Conservation (phyloP, 164 flowering plant species). For the Vitis rotundifolia region DNA sequence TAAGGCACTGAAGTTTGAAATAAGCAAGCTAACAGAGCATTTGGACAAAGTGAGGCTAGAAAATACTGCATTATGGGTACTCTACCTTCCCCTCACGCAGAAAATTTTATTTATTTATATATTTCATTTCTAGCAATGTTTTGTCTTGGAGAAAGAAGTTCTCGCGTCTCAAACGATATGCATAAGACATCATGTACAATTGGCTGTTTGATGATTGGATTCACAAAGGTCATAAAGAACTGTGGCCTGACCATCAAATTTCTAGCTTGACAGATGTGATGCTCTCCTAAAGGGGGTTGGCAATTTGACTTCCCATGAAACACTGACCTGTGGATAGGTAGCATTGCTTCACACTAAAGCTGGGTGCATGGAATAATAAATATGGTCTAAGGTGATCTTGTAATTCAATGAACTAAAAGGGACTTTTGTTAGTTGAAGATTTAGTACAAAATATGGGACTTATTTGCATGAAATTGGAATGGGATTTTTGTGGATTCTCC, state of each 20-base stretch:
- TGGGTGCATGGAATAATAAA: not conserved
- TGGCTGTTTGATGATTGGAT: not conserved
- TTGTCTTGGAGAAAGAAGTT: not conserved
- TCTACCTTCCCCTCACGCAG: not conserved
- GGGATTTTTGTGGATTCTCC: too few species aligned
- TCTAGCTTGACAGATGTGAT: not conserved
- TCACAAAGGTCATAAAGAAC: not conserved
- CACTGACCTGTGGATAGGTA: not conserved
- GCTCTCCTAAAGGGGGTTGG: not conserved
- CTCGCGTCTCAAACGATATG: not conserved
- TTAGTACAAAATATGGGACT: too few species aligned
- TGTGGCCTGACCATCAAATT: not conserved
- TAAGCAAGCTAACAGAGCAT: conserved; percentile 17
- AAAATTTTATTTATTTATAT: not conserved
- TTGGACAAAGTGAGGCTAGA: conserved; percentile 22
- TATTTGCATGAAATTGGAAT: too few species aligned
- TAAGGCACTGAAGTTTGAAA: conserved; percentile 19
- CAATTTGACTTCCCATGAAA: not conserved
- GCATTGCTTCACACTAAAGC: not conserved
- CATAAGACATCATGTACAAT: not conserved
- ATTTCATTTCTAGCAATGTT: not conserved
- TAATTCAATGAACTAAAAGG: not conserved
- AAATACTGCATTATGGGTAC: conserved; percentile 25
- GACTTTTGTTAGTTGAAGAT: not conserved
- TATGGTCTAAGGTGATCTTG: not conserved